Evolutionary conservation across 2,329 filamentous ascomycete genomes (phyloP), one percentile per base, ranked within the genome.

Genomic region (Claviceps maximensis): DNA sequence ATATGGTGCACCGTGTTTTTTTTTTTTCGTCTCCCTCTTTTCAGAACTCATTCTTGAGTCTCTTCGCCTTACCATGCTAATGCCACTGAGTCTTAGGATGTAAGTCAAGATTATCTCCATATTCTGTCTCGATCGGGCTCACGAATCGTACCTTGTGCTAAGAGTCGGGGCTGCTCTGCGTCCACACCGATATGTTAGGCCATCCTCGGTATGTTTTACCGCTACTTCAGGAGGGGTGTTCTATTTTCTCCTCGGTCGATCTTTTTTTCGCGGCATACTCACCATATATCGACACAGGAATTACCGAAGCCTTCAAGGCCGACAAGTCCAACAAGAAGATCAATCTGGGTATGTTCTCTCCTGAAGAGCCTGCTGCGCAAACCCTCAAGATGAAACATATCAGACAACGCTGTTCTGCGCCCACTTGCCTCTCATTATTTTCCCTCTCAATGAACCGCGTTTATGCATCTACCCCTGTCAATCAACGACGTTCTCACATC

Each of bases 291-390:
- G 49, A 51, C 51, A 23, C 60, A 84, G 86, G 87, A 70, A 89
- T 98, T 74, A 97, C 93, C 58, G 93, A 98, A 76, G 93, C 93
- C 57, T 98, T 93, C 86, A 98, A 97, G 80, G 90, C 90, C 72
- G 93, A 98, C 71, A 80, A 77, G 65, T 91, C 94, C 72, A 76
- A 82, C 58, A 83, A 95, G 77, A 98, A 97, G 83, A 97, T 98
- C 79, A 97, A 97, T 77, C 77, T 98, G 57, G 93, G 87, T 86
- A 74, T 65, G 78, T 63, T 54, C 15, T 9, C 10, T 12, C 27
- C n/a, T 10, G 19, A 38, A 38, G 19, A 36, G 13, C 31, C 19
- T 36, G n/a, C 31, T 23, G 23, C 48, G 33, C 36, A 45, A 25
- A 21, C 27, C n/a, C n/a, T n/a, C 13, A 29, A 45, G 40, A 17